A percentile compares a stretch with the other conserved stretches of the same genome.
Conservation (phyloP, 2,329 filamentous ascomycete genomes). For the Aspergillaceae sp. region DNA sequence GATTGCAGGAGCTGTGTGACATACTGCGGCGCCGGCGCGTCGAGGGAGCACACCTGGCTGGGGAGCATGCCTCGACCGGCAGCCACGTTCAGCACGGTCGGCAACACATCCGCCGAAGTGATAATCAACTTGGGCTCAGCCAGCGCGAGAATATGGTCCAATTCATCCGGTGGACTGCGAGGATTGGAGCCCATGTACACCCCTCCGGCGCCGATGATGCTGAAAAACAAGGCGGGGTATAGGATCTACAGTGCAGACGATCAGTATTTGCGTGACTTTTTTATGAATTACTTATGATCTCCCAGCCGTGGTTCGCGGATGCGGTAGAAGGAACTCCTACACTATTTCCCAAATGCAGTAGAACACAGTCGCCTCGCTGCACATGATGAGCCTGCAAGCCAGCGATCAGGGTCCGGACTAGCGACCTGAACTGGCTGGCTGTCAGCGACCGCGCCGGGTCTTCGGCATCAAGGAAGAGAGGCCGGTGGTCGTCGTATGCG, state of each 20-base stretch:
- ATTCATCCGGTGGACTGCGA: conserved; percentile 39
- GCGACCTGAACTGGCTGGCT: conserved; percentile 23
- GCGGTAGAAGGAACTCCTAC: conserved; percentile 18
- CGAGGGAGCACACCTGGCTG: conserved; percentile 29
- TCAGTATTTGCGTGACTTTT: not conserved
- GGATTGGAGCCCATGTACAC: conserved; percentile 46
- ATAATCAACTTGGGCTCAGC: conserved; percentile 41
- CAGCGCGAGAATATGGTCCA: conserved; percentile 39
- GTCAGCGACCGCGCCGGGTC: conserved; percentile 31
- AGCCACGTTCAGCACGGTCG: conserved; percentile 28
- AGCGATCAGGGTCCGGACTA: conserved; percentile 33
- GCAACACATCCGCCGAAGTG: conserved; percentile 31
- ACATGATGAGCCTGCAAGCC: conserved; percentile 33
- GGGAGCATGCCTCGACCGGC: conserved; percentile 22
- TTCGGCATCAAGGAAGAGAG: conserved; percentile 37
- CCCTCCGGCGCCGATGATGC: conserved; percentile 39
- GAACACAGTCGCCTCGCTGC: conserved; percentile 35
- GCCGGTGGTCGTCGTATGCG: conserved; percentile 28
- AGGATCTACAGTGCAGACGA: conserved; percentile 21
- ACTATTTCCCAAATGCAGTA: conserved; percentile 36
- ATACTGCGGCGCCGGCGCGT: conserved; percentile 22
- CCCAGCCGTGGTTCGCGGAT: too few species aligned
- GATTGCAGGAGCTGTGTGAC: conserved; percentile 21
- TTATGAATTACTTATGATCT: too few species aligned
- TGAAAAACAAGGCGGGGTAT: conserved; percentile 31